Evolutionary conservation across 2,329 filamentous ascomycete genomes (phyloP), one percentile per base, ranked within the genome.

Genomic region (Fusarium sp.): DNA sequence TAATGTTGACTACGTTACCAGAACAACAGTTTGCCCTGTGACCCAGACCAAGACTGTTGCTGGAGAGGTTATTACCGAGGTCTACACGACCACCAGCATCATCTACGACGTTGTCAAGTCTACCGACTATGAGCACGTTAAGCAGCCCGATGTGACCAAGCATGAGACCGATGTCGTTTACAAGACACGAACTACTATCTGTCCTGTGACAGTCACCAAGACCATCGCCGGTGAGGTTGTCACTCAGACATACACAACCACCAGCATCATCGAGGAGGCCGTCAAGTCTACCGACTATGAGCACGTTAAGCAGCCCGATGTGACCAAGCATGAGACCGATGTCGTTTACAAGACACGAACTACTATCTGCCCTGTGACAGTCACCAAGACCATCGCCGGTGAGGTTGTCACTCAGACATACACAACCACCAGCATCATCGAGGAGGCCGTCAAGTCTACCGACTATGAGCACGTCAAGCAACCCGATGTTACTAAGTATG

Each of bases 21-120:
- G 81, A 42, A 88, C 86, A 23, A 82, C 81, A 9, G 79, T 86
- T 6, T 86, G 83, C 78, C 85, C 86, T 12, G 77, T 87, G 19
- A 83, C 83, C 8, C 76, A 79, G 9, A 83, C 82, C 8, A 83
- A 82, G 25, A 80, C 80, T 3, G 80, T 78, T 32, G 60, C 63
- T 13, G 77, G 78, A 6, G 73, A 79, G 58, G 71, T 76, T 7
- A 59, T 73, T 18, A 79, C 77, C 13, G 65, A 77, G 38, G 78
- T 77, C 18, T 78, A 80, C 64, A 81, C 77, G 3, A 77, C 75
- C n/a, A 79, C 78, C 30, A 76, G 75, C 25, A 73, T 75, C 35
- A 58, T 81, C 21, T 75, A 79, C 54, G 77, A 79, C 35, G 77
- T 78, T 25, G 76, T 78, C 28, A 76, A 79, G 37, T 74, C 80